phyloP scores from a whole-genome alignment of 148 eudicot species.

The Amaranthus cruentus region DNA sequence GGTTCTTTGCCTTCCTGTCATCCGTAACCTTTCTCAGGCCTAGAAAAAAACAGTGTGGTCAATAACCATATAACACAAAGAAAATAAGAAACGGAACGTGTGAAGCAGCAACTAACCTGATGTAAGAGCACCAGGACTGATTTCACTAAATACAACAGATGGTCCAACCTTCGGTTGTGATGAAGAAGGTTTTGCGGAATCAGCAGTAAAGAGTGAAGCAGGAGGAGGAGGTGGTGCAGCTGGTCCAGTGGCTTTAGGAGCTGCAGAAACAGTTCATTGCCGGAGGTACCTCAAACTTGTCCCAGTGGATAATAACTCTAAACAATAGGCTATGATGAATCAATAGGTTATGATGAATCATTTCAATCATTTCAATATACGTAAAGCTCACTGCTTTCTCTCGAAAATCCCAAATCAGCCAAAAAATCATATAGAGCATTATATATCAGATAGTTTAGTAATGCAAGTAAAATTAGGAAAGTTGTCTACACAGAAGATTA shows the following conservation, averaged over 20 bases:
- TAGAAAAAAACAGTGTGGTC: slow-evolving; percentile 23
- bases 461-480: too few species aligned
- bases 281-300: slow-evolving; percentile 82
- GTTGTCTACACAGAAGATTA: too few species aligned
- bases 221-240: slow-evolving; percentile 87
- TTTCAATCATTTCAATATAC: too few species aligned
- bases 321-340: slow-evolving; percentile 22
- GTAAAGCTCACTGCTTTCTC: too few species aligned
- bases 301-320: slow-evolving; percentile 84
- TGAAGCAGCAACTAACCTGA: slow-evolving; percentile 40
- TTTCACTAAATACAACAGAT: slow-evolving; percentile 86
- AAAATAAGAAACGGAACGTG: neutral
- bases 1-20: slow-evolving; percentile 94
- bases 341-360: too few species aligned
- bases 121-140: slow-evolving; percentile 64
- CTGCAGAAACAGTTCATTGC: slow-evolving; percentile 53
- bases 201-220: slow-evolving; percentile 62
- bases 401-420: too few species aligned
- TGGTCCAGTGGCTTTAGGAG: slow-evolving; percentile 62
- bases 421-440: too few species aligned
- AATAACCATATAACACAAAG: slow-evolving; percentile 6
- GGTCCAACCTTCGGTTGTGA: slow-evolving; percentile 75
- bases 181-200: slow-evolving; percentile 63
- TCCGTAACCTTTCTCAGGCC: slow-evolving; percentile 87
- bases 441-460: too few species aligned